These are phyloP conservation scores for Fusarium coicis DNA, from an alignment of 2,329 filamentous ascomycete genomes.

Conservation along the genomic window DNA sequence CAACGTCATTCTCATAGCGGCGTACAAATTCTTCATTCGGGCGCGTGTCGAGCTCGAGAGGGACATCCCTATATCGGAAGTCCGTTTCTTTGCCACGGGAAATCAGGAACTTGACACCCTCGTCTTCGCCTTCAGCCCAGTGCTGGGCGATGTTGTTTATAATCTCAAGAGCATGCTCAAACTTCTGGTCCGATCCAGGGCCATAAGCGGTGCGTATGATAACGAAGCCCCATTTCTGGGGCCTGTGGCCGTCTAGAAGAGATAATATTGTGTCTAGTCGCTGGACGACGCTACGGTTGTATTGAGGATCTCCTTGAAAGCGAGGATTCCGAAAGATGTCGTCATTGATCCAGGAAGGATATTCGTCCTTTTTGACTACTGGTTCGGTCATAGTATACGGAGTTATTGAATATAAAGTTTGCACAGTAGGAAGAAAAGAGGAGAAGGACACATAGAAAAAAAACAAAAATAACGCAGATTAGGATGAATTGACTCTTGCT, in stretches of 20 bases:
- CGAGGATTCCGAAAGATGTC: background rate
- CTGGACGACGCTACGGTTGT: background rate
- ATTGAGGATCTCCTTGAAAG: background rate
- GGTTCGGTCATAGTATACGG: background rate
- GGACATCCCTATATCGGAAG: background rate
- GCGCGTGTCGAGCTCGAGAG: background rate
- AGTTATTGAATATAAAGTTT: background rate
- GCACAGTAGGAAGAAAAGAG: background rate
- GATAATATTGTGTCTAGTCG: background rate
- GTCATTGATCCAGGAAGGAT: background rate
- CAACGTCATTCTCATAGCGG: background rate
- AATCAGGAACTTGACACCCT: background rate
- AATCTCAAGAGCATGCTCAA: background rate
- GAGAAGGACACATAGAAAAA: background rate
- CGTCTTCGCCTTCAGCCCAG: background rate
- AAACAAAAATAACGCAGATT: background rate
- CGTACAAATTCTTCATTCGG: background rate
- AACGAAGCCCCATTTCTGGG: background rate
- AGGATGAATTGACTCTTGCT: background rate
- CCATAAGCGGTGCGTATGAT: background rate
- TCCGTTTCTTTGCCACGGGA: background rate
- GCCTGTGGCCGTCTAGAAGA: background rate
- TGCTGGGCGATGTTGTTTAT: background rate
- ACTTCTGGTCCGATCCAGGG: background rate
- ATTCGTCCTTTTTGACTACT: background rate